Conservation (phyloP, 768 basidiomycete genomes). For the Candolleomyces efflorescens region DNA sequence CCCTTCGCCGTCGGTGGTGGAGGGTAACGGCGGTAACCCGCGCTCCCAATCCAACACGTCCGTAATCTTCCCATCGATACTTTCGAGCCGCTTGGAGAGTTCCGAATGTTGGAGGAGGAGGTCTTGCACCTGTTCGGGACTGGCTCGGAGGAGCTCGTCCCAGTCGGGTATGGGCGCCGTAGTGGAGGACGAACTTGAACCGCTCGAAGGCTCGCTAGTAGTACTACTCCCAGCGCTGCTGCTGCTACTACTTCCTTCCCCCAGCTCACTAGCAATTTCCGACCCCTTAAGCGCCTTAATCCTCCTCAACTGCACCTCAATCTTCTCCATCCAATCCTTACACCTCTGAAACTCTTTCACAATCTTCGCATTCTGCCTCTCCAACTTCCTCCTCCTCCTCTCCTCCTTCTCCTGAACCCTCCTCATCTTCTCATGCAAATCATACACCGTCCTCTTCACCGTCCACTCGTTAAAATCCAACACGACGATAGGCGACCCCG, state of each 20-base stretch:
- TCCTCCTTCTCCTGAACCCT: background rate
- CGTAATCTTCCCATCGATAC: no score
- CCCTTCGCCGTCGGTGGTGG: no score
- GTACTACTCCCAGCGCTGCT: no score
- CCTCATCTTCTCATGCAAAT: slow-evolving; percentile 1
- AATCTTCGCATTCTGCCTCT: background rate
- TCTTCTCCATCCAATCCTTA: slow-evolving; percentile 1
- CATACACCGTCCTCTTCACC: slow-evolving; percentile 10
- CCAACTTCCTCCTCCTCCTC: background rate
- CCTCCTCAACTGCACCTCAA: background rate
- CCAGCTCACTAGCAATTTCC: background rate
- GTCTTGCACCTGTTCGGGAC: background rate
- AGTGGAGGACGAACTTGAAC: background rate
- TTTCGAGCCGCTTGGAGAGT: background rate
- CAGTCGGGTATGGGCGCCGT: background rate
- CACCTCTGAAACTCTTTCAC: background rate
- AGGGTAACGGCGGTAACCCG: no score
- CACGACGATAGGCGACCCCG: slow-evolving; percentile 12
- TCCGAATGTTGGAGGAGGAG: background rate
- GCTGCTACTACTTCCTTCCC: no score
- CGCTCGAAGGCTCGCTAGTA: no score
- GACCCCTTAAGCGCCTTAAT: background rate
- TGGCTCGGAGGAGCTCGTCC: background rate
- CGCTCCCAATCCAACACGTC: no score
- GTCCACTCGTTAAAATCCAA: slow-evolving; percentile 26